Conservation (phyloP, 2,329 filamentous ascomycete genomes). For the Orbilia oligospora region DNA sequence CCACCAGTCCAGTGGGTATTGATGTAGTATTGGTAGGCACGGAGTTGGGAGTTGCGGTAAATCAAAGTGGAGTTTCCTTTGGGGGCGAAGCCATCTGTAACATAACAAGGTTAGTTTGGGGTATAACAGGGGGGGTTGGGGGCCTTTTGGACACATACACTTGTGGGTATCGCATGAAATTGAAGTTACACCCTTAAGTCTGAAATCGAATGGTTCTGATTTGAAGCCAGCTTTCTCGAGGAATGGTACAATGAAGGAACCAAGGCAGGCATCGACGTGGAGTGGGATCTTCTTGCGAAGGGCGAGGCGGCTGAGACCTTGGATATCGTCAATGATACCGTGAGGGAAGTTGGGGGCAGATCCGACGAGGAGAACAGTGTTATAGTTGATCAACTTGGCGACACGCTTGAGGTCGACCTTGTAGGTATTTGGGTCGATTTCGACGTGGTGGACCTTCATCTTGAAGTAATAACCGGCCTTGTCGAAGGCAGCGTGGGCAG, state of each 20-base stretch:
- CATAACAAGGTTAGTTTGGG: constrained; percentile 22
- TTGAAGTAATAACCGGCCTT: constrained; percentile 97
- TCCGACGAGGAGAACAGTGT: constrained; percentile 92
- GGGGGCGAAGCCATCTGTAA: constrained; percentile 85
- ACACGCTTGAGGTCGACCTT: constrained; percentile 86
- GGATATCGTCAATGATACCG: constrained; percentile 96
- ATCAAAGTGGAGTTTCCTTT: constrained; percentile 96
- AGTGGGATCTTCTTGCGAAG: constrained; percentile 84
- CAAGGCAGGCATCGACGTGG: constrained; percentile 97
- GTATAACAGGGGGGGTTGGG: background rate
- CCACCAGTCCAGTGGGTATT: constrained; percentile 94
- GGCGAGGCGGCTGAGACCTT: constrained; percentile 85
- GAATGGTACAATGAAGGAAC: constrained; percentile 93
- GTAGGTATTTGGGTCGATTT: constrained; percentile 86
- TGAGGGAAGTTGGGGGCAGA: constrained; percentile 98
- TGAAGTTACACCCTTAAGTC: constrained; percentile 90
- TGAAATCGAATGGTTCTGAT: constrained; percentile 90
- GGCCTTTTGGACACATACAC: constrained; percentile 67
- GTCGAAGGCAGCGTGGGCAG: constrained; percentile 94
- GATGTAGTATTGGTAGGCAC: constrained; percentile 96
- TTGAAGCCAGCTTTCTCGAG: constrained; percentile 95
- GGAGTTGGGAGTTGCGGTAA: constrained; percentile 83
- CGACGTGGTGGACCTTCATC: constrained; percentile 91
- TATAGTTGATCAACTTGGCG: constrained; percentile 88
- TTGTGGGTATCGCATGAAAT: constrained; percentile 99